These are phyloP conservation scores for Xylariomycetidae sp. DNA, from an alignment of 2,329 filamentous ascomycete species.

Conservation along the genomic window DNA sequence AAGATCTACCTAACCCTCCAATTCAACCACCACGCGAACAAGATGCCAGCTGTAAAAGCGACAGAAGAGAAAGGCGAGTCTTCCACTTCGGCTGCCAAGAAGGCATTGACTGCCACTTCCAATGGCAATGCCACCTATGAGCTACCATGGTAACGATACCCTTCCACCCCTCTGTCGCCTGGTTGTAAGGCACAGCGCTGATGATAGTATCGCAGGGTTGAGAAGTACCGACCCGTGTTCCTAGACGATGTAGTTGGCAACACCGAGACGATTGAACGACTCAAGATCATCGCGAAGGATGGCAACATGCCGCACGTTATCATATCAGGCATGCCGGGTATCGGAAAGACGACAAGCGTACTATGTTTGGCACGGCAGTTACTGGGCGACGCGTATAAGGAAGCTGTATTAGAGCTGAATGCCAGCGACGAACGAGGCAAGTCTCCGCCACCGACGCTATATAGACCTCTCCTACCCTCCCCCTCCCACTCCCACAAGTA, in stretches of 20 bases:
- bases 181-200: conserved; percentile 8
- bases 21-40: conserved; percentile 1
- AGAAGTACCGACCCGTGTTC: conserved; percentile 94
- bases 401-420: conserved; percentile 93
- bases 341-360: conserved; percentile 96
- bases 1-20: too few relatives aligned
- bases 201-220: conserved; percentile 61
- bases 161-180: conserved; percentile 8
- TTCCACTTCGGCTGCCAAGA: conserved; percentile 53
- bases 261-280: conserved; percentile 90
- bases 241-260: conserved; percentile 97
- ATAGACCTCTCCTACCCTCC: too few relatives aligned
- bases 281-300: conserved; percentile 97
- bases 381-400: conserved; percentile 89
- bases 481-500: too few relatives aligned
- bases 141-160: conserved; percentile 76
- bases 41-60: conserved; percentile 43
- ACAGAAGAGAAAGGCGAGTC: conserved; percentile 52
- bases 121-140: conserved; percentile 59
- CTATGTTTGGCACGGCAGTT: conserved; percentile 88
- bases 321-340: conserved; percentile 98
- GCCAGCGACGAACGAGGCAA: conserved; percentile 87
- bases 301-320: conserved; percentile 99
- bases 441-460: conserved; percentile 1
- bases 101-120: conserved; percentile 42